A percentile compares a stretch with the other conserved stretches of the same genome.
Conservation (phyloP, 139 green algal genomes). For the Tetradesmus lagerheimii region DNA sequence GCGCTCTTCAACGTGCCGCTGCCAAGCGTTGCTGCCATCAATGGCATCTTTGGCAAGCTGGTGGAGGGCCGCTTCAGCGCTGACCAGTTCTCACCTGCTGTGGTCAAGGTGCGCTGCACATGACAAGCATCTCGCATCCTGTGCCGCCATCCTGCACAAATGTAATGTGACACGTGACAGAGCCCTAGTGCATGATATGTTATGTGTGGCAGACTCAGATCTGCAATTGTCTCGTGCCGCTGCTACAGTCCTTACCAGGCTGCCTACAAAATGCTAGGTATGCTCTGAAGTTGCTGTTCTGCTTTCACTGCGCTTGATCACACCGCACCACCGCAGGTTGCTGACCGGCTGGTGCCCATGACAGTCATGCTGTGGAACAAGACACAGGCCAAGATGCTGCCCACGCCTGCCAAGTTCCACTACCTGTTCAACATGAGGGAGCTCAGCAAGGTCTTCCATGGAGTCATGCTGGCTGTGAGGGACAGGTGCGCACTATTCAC, state of each 20-base stretch:
- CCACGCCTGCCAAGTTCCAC: constrained; percentile 96
- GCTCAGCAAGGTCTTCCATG: constrained; percentile 92
- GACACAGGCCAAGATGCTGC: constrained; percentile 86
- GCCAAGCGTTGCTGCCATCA: constrained; percentile 86
- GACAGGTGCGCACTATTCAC: constrained; percentile 55
- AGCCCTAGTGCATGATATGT: too few species aligned
- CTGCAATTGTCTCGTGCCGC: too few species aligned
- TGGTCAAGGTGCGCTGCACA: constrained; percentile 60
- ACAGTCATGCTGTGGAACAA: constrained; percentile 90
- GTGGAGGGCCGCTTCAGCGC: constrained; percentile 78
- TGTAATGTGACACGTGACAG: too few species aligned
- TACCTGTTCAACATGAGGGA: constrained; percentile 98
- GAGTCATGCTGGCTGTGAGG: constrained; percentile 87
- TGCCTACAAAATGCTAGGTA: too few species aligned
- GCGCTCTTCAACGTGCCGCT: constrained; percentile 91
- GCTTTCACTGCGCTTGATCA: background rate
- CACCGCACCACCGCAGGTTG: constrained; percentile 57
- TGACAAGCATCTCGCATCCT: background rate
- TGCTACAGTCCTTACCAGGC: too few species aligned
- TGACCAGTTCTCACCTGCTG: constrained; percentile 70
- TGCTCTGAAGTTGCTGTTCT: background rate
- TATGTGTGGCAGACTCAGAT: too few species aligned
- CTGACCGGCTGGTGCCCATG: constrained; percentile 82
- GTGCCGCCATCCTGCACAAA: too few species aligned
- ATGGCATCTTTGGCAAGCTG: constrained; percentile 93